Evolutionary conservation across 1,284 basidiomycete genomes (phyloP).

Genomic region (Naganishia albida): DNA sequence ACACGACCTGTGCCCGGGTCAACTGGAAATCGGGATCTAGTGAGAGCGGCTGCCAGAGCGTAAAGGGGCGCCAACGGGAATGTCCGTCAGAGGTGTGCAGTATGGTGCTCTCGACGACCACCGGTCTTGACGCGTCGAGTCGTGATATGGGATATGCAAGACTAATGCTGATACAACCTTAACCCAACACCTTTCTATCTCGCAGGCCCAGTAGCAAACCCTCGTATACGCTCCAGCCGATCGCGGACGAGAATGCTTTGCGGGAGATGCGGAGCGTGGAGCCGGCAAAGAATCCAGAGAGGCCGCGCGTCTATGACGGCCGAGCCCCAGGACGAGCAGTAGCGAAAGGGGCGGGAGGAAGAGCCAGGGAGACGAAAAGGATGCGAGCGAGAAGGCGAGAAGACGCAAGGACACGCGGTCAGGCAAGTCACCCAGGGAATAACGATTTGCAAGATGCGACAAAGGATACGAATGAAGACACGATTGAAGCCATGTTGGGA

Average conservation of each 20-base stretch:
- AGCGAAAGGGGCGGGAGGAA: background rate
- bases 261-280: slow-evolving; percentile 76
- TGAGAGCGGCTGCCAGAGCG: too few species aligned
- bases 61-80: too few species aligned
- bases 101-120: too few species aligned
- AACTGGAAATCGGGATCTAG: too few species aligned
- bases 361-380: background rate
- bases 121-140: too few species aligned
- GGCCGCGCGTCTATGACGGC: slow-evolving; percentile 67
- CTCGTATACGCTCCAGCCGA: slow-evolving; percentile 92
- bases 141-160: too few species aligned
- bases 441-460: too few species aligned
- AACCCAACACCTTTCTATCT: slow-evolving; percentile 27
- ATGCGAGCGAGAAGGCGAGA: background rate
- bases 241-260: slow-evolving; percentile 85
- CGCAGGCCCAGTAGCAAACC: slow-evolving; percentile 63
- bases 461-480: background rate
- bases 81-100: too few species aligned
- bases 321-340: background rate
- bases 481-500: too few species aligned
- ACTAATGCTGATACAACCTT: background rate
- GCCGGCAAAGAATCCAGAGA: slow-evolving; percentile 80
- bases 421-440: too few species aligned
- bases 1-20: too few species aligned
- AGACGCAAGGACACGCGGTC: too few species aligned